Evolutionary conservation across 306 rosid species (phyloP).

Genomic region (Prosopis cineraria): DNA sequence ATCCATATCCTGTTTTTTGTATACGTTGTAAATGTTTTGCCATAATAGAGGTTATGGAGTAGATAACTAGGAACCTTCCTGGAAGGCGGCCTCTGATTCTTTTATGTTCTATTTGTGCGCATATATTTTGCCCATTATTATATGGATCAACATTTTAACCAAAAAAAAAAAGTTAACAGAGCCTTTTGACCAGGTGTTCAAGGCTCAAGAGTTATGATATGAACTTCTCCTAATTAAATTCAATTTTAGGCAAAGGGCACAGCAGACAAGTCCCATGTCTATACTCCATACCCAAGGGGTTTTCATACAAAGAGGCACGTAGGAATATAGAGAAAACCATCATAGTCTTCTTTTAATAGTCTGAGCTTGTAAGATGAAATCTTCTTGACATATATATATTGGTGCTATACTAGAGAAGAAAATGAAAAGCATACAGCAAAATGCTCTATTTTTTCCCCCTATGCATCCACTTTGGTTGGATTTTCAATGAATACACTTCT

Average conservation of each 20-base stretch:
- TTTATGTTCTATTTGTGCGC: too few relatives aligned
- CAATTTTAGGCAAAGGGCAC: background rate
- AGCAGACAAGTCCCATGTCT: background rate
- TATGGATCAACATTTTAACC: too few relatives aligned
- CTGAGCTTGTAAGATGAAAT: background rate
- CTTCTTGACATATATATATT: background rate
- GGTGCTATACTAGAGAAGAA: background rate
- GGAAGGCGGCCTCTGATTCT: too few relatives aligned
- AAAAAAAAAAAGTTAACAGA: too few relatives aligned
- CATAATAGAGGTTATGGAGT: too few relatives aligned
- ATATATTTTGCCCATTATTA: too few relatives aligned
- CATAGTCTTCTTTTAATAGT: background rate
- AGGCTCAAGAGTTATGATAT: background rate
- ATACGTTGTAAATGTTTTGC: too few relatives aligned
- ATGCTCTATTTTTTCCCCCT: background rate
- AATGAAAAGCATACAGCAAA: background rate
- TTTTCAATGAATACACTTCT: conserved; percentile 5
- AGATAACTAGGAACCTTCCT: too few relatives aligned
- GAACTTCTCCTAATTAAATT: background rate
- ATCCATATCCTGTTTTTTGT: too few relatives aligned
- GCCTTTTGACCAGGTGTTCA: background rate
- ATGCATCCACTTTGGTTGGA: conserved; percentile 8
- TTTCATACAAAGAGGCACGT: background rate
- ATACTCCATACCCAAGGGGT: background rate
- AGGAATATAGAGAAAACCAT: background rate